Base-by-base conservation (phyloP, 257 asterid species). In the Haberlea rhodopensis region DNA sequence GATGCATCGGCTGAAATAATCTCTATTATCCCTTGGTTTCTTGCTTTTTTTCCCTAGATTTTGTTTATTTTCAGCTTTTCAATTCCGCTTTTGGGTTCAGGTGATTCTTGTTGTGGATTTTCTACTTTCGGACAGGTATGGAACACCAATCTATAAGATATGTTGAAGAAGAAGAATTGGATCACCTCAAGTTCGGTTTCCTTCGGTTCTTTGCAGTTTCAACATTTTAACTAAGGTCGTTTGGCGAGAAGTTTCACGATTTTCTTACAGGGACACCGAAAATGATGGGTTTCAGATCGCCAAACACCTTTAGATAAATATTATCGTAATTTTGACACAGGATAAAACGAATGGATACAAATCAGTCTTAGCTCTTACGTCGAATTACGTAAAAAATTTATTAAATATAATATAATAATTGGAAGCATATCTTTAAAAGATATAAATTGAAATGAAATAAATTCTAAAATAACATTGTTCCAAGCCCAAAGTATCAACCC, bases 1-100 rank as follows among this genome's bases (percentile, higher is more conserved):
- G 82, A 79, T 90, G 96, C 97, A 90, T 90, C 84, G 74, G 77
- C 75, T 49, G 75, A 60, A 62, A 46, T 62, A 46, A 34, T 57
- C 10, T 56, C 56, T 1, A 8, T 20, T 31, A 34, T 23, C 28
- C 2, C 51, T 51, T 27, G 2, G 48, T 60, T 27, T 25, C 7
- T n/a, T 11, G 4, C 6, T 34, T 1, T 29, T 20, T 15, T 55
- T 7, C n/a, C 13, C 40, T 29, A 60, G 21, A 60, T 21, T 19
- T 62, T 25, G 21, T 29, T 28, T n/a, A 22, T 55, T 57, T 63
- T 25, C 45, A 27, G 22, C 18, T 37, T 71, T 51, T 48, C 20
- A 60, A 9, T 8, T 34, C 13, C 6, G 22, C 21, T 24, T 20
- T 13, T 52, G 23, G 20, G 27, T 24, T 64, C 84, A 81, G 84